phyloP scores from a whole-genome alignment of 202 grass and related monocot genomes.

The Carex arenaria region DNA sequence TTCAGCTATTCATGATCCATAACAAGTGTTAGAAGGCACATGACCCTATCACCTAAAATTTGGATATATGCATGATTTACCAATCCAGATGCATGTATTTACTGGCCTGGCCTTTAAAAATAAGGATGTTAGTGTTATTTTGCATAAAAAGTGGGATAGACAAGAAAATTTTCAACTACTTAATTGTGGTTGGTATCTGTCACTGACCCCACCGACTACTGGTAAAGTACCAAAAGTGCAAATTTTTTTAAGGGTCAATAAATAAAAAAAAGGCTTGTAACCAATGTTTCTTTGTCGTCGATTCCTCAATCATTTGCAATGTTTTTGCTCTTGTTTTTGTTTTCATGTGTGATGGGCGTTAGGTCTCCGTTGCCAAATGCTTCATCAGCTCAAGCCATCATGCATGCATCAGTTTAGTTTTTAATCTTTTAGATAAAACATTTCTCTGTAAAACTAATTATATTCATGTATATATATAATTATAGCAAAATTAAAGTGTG shows the following conservation, averaged over 20 bases:
- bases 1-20: too few relatives aligned
- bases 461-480: too few relatives aligned
- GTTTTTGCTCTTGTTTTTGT: slow-evolving; percentile 3
- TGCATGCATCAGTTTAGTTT: not conserved
- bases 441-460: too few relatives aligned
- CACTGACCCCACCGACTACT: slow-evolving; percentile 12
- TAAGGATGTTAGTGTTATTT: not conserved
- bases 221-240: slow-evolving; percentile 17
- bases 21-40: too few relatives aligned
- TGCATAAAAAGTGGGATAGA: not conserved
- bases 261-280: not conserved
- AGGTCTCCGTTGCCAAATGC: slow-evolving; percentile 17
- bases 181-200: slow-evolving; percentile 20
- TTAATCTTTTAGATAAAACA: too few relatives aligned
- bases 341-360: slow-evolving; percentile 9
- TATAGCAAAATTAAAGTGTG: too few relatives aligned
- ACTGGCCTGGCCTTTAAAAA: not conserved
- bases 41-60: too few relatives aligned
- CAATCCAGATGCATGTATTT: not conserved
- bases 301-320: slow-evolving; percentile 28
- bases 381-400: not conserved
- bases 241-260: slow-evolving; percentile 20
- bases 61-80: too few relatives aligned
- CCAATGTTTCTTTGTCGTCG: slow-evolving; percentile 9
- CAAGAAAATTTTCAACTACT: slow-evolving; percentile 19